These are phyloP conservation scores for Pseudogymnoascus sp. DNA, from an alignment of 2,329 filamentous ascomycete genomes.

Conservation along the genomic window DNA sequence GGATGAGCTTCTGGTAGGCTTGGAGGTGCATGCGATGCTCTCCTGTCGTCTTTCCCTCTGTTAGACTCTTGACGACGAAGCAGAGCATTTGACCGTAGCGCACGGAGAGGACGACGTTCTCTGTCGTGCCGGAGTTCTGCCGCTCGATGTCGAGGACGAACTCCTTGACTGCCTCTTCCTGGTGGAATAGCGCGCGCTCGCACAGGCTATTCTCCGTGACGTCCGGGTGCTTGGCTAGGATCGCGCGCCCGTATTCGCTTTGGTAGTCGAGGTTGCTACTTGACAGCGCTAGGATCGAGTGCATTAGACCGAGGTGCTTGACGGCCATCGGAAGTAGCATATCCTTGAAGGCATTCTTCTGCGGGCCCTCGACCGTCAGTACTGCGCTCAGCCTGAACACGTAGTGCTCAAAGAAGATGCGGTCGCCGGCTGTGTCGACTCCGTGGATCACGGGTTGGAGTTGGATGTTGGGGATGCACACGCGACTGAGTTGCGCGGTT, in stretches of 20 bases:
- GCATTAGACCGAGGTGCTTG: slow-evolving; percentile 77
- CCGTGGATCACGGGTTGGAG: slow-evolving; percentile 68
- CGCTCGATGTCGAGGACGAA: slow-evolving; percentile 42
- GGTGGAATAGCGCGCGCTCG: slow-evolving; percentile 49
- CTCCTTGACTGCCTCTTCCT: slow-evolving; percentile 48
- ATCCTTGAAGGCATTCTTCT: slow-evolving; percentile 79
- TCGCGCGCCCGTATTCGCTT: slow-evolving; percentile 31
- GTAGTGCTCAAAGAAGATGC: slow-evolving; percentile 77
- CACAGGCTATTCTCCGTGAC: slow-evolving; percentile 43
- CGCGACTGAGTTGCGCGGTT: slow-evolving; percentile 45
- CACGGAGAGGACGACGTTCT: slow-evolving; percentile 45
- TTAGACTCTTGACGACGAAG: slow-evolving; percentile 51
- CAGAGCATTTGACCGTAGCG: slow-evolving; percentile 60
- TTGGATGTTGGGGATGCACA: slow-evolving; percentile 47
- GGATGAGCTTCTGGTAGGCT: slow-evolving; percentile 68
- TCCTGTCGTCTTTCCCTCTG: slow-evolving; percentile 52
- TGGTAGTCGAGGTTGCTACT: slow-evolving; percentile 11
- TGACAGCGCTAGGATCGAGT: slow-evolving; percentile 71
- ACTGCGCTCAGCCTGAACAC: slow-evolving; percentile 72
- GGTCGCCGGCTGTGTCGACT: slow-evolving; percentile 73
- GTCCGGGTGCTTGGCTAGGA: slow-evolving; percentile 45
- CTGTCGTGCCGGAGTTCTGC: slow-evolving; percentile 40
- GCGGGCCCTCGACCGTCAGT: slow-evolving; percentile 69
- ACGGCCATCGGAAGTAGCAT: slow-evolving; percentile 77
- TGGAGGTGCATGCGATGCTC: slow-evolving; percentile 76